phyloP scores from a whole-genome alignment of 2,329 filamentous ascomycete species.

The Aspergillus sp. region DNA sequence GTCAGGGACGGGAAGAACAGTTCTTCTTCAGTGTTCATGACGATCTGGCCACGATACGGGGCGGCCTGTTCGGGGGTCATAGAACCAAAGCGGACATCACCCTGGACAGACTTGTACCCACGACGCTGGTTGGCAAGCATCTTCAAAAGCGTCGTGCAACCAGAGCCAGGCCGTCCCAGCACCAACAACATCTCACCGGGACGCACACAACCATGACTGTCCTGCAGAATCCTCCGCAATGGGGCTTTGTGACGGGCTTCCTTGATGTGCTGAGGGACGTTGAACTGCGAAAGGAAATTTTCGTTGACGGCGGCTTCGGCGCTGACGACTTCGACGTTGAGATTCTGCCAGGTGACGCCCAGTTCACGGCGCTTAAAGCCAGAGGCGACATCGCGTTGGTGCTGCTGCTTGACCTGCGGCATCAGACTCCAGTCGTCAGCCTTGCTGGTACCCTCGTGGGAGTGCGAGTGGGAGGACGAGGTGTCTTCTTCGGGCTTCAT shows the following conservation, averaged over 20 bases:
- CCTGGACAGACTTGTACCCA: slow-evolving; percentile 53
- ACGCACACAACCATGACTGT: slow-evolving; percentile 61
- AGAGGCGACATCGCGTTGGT: slow-evolving; percentile 40
- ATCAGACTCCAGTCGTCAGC: slow-evolving; percentile 46
- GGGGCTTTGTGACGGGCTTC: slow-evolving; percentile 52
- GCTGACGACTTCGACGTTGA: slow-evolving; percentile 57
- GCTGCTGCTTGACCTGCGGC: slow-evolving; percentile 40
- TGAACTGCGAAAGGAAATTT: slow-evolving; percentile 55
- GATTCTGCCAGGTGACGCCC: slow-evolving; percentile 58
- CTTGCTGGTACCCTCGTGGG: slow-evolving; percentile 16
- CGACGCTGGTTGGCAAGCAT: slow-evolving; percentile 58
- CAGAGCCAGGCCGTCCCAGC: slow-evolving; percentile 60
- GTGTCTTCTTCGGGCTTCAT: slow-evolving; percentile 21
- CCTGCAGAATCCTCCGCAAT: slow-evolving; percentile 57
- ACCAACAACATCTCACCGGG: slow-evolving; percentile 68
- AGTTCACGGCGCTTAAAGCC: slow-evolving; percentile 46
- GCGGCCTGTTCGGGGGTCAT: slow-evolving; percentile 37
- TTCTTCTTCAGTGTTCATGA: slow-evolving; percentile 50
- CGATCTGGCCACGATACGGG: slow-evolving; percentile 52
- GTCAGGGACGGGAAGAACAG: slow-evolving; percentile 47
- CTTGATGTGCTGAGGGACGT: slow-evolving; percentile 47
- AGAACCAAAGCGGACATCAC: slow-evolving; percentile 52
- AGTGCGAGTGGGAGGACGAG: slow-evolving; percentile 6
- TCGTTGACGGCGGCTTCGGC: slow-evolving; percentile 60
- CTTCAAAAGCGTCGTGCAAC: slow-evolving; percentile 66